Conservation (phyloP, 2,329 filamentous ascomycete species). For the Xylaria sp. region DNA sequence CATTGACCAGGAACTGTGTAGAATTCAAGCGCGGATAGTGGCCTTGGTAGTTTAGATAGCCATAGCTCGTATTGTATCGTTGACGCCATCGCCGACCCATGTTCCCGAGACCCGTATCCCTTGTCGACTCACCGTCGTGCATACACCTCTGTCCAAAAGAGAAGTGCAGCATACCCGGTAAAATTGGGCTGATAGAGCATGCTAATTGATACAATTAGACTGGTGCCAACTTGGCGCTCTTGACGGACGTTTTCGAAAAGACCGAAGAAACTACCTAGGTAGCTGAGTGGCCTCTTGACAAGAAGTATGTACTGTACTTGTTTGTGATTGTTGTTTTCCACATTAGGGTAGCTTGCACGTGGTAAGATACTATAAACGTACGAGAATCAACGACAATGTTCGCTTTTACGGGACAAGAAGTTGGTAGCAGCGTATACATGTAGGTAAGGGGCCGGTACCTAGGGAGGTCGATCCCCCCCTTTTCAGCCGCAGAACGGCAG, state of each 20-base stretch:
- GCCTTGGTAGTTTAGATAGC: too few relatives aligned
- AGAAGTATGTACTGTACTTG: background rate
- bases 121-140: slow-evolving; percentile 25
- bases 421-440: background rate
- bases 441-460: too few relatives aligned
- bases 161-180: background rate
- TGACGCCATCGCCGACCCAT: slow-evolving; percentile 30
- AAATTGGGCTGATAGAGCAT: background rate
- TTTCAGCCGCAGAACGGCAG: slow-evolving; percentile 23
- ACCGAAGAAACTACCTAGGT: background rate
- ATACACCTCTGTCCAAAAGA: slow-evolving; percentile 17
- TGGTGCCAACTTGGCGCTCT: background rate
- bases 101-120: slow-evolving; percentile 30
- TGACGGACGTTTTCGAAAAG: slow-evolving; percentile 1
- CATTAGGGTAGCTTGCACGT: slow-evolving; percentile 22
- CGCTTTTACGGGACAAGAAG: slow-evolving; percentile 9
- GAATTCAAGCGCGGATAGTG: background rate
- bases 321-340: background rate
- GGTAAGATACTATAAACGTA: slow-evolving; percentile 23
- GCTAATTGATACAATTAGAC: background rate
- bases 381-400: background rate
- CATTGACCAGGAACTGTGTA: background rate
- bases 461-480: slow-evolving; percentile 7
- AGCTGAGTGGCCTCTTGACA: background rate
- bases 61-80: slow-evolving; percentile 32